Evolutionary conservation across 2,329 filamentous ascomycete genomes (phyloP), one percentile per base, ranked within the genome.

Genomic region (Paecilomyces formosus): DNA sequence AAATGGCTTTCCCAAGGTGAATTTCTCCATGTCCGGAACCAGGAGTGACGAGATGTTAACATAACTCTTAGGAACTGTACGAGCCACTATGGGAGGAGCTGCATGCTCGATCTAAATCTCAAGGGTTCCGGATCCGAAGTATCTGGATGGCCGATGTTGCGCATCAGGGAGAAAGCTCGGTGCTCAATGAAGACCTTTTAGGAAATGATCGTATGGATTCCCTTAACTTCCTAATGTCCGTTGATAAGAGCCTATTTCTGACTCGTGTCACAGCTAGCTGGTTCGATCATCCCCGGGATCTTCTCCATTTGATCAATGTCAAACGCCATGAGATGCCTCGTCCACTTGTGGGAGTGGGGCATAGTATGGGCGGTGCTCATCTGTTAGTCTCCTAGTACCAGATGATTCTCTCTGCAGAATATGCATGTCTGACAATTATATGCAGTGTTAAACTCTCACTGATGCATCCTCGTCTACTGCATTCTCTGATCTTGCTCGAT

Each of bases 81-180:
- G 92, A 97, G 68, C 89, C 93, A 0, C 78, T 97, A 0, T 97
- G 92, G 89, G 90, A 93, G 60, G 90, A 96, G 55, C 78, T 97
- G 1, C 79, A 89, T 64, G 74, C 79, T 18, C 77, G 80, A 18
- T 78, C 86, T 5, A 81, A 82, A 63, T 70, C 74, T 13, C 77
- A 81, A 58, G 86, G 85, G 18, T 84, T 95, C 65, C 80, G 82
- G 1, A 90, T 97, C 66, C 84, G 90, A 58, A 81, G 84, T 61
- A 92, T 97, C 65, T 96, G 90, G 89, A 94, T 96, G 66, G 87
- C 90, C 61, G 93, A 97, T 75, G 85, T 89, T n/a, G 86, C 90
- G 30, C 87, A 91, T 70, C 90, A 97, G 77, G 92, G 92, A 35
- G 80, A 85, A 66, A 95, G 89, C 70, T 85, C 88, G 45, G 78